A percentile compares a stretch with the other conserved stretches of the same genome.
These are phyloP conservation scores for Dictyostelium capitatum DNA, from an alignment of 78 protist species.

Conservation along the genomic window DNA sequence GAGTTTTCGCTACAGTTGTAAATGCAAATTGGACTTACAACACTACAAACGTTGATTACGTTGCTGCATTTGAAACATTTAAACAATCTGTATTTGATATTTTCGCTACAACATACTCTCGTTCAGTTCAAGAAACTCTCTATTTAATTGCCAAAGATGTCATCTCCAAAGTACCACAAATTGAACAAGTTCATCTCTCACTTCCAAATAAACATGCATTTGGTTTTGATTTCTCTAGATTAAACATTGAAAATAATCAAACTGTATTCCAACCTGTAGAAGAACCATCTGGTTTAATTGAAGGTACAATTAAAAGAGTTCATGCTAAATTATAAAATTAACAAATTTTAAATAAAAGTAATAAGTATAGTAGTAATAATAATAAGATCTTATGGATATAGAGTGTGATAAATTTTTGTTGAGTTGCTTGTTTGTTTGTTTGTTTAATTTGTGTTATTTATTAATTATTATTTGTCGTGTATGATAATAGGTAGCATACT, in stretches of 20 bases:
- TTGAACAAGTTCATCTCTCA: constrained; percentile 59
- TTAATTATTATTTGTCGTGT: background rate
- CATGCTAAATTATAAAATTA: constrained; percentile 30
- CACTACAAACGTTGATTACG: constrained; percentile 26
- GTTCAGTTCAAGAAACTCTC: constrained; percentile 79
- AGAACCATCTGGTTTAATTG: constrained; percentile 81
- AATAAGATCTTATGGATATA: no score
- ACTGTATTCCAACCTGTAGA: constrained; percentile 78
- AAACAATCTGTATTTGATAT: constrained; percentile 55
- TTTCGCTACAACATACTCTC: constrained; percentile 44
- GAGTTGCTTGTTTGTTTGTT: background rate
- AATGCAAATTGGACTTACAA: constrained; percentile 75
- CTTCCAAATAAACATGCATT: constrained; percentile 81
- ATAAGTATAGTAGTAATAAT: no score
- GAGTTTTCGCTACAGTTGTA: constrained; percentile 72
- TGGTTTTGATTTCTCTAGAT: constrained; percentile 60
- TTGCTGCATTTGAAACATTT: constrained; percentile 7
- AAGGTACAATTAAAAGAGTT: constrained; percentile 78
- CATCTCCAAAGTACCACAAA: background rate
- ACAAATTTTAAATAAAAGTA: no score
- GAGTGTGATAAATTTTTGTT: no score
- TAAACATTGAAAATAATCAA: constrained; percentile 36
- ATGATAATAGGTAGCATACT: no score
- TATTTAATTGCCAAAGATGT: constrained; percentile 52
- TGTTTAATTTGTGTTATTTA: background rate